Evolutionary conservation across 2,329 filamentous ascomycete species (phyloP).

Genomic region (Diplodia corticola): DNA sequence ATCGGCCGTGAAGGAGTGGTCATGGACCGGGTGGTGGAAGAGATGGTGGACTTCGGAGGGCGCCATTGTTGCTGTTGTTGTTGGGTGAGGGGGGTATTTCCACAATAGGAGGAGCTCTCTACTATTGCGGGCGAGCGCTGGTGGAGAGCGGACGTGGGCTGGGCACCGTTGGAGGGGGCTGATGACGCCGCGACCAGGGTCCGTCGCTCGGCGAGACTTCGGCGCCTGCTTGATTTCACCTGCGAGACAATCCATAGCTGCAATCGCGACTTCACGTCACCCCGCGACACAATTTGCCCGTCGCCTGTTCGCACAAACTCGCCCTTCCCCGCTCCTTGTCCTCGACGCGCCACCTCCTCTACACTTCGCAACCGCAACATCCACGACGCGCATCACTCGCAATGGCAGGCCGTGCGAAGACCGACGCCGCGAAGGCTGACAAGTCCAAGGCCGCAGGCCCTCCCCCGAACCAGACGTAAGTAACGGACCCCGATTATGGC

Average conservation of each 20-base stretch:
- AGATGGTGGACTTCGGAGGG: conserved; percentile 91
- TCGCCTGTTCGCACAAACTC: not conserved
- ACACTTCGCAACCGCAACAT: not conserved
- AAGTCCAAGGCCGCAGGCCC: conserved; percentile 19
- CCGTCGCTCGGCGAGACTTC: conserved; percentile 12
- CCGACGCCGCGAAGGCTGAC: conserved; percentile 15
- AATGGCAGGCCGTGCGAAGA: conserved; percentile 19
- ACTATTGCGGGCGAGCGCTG: conserved; percentile 56
- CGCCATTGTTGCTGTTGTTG: conserved; percentile 62
- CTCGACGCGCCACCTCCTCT: not conserved
- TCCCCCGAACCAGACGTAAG: conserved; percentile 39
- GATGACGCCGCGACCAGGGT: conserved; percentile 23
- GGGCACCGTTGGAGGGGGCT: not conserved
- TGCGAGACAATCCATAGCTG: not conserved
- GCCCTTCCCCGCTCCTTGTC: not conserved
- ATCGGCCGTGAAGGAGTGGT: conserved; percentile 97
- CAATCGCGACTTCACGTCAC: not conserved
- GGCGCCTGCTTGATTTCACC: conserved; percentile 4
- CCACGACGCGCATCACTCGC: not conserved
- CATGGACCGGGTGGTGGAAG: conserved; percentile 93
- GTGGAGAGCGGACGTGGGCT: not conserved
- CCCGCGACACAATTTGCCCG: not conserved
- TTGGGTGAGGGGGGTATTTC: conserved; percentile 44
- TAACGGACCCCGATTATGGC: not conserved
- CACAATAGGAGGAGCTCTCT: conserved; percentile 95